Conservation (phyloP, 495 filamentous ascomycete genomes). For the Diplogelasinospora grovesii region DNA sequence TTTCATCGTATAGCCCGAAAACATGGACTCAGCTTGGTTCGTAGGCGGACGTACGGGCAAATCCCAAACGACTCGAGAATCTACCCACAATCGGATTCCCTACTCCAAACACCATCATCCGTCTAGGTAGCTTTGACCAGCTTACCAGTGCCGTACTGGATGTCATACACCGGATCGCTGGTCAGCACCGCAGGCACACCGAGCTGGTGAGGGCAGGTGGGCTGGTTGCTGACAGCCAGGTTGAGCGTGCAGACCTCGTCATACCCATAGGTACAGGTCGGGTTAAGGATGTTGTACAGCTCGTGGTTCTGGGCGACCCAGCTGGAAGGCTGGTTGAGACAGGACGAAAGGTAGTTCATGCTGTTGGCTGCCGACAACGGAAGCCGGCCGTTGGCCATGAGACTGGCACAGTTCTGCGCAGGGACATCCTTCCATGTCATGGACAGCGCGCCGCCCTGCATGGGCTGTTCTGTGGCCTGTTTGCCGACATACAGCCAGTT, state of each 20-base stretch:
- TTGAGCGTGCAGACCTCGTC: slow-evolving; percentile 32
- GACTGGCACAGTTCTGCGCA: slow-evolving; percentile 21
- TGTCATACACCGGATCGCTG: slow-evolving; percentile 24
- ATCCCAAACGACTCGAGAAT: too few species aligned
- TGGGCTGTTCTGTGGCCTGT: slow-evolving; percentile 20
- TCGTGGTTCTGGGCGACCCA: slow-evolving; percentile 28
- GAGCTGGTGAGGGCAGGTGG: slow-evolving; percentile 27
- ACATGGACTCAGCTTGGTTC: too few species aligned
- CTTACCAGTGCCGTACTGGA: slow-evolving; percentile 29
- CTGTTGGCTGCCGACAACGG: slow-evolving; percentile 35
- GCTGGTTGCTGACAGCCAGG: slow-evolving; percentile 31
- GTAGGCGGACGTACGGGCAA: too few species aligned
- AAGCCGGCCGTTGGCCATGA: slow-evolving; percentile 26
- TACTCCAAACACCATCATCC: too few species aligned
- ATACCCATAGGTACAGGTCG: slow-evolving; percentile 28
- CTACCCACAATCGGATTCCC: too few species aligned
- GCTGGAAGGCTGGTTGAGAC: slow-evolving; percentile 24
- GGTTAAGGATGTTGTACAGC: slow-evolving; percentile 32
- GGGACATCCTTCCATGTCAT: slow-evolving; percentile 26
- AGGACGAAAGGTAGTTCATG: slow-evolving; percentile 35
- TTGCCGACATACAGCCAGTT: slow-evolving; percentile 33
- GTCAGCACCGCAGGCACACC: slow-evolving; percentile 7
- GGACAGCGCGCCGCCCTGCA: slow-evolving; percentile 25
- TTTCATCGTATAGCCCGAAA: too few species aligned
- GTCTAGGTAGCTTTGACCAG: too few species aligned